Conservation (phyloP, 352 stramenopile genomes). For the Pythium biforme region DNA sequence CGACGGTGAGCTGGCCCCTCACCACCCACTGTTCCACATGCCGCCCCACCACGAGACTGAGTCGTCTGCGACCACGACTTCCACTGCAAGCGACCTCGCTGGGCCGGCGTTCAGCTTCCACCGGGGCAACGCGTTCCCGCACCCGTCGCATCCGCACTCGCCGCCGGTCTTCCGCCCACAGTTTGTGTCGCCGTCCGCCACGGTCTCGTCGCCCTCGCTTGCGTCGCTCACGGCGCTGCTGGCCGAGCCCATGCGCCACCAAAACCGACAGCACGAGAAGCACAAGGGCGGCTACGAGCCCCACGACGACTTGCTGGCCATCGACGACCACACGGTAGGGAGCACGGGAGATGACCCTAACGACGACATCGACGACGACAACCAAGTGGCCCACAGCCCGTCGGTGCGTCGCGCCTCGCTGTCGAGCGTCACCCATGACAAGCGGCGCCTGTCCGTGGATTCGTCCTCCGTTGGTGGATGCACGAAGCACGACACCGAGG, state of each 20-base stretch:
- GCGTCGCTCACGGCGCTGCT: conserved; percentile 14
- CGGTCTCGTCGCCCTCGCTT: conserved; percentile 3
- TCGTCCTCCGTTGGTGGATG: neutral
- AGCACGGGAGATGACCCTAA: no score
- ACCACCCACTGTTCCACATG: neutral
- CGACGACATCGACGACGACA: neutral
- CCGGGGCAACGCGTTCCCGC: conserved; percentile 11
- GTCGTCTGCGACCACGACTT: neutral
- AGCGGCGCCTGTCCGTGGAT: conserved; percentile 9
- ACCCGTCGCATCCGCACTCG: neutral
- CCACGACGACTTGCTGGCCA: neutral
- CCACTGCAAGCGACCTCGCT: neutral
- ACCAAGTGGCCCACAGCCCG: conserved; percentile 12
- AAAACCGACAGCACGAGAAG: neutral
- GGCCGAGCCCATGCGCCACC: neutral
- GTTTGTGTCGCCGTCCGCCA: neutral
- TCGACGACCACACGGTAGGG: neutral
- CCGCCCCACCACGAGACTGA: neutral
- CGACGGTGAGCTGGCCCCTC: no score
- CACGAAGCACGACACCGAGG: neutral
- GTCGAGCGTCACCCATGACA: neutral
- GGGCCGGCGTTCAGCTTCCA: conserved; percentile 17
- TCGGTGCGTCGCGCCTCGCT: neutral
- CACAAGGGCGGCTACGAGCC: neutral
- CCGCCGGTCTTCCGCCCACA: conserved; percentile 12